Percentiles rank a stretch among this genome's conserved stretches.
phyloP scores from a whole-genome alignment of 202 grass and related monocot genomes.

The Setaria viridis region DNA sequence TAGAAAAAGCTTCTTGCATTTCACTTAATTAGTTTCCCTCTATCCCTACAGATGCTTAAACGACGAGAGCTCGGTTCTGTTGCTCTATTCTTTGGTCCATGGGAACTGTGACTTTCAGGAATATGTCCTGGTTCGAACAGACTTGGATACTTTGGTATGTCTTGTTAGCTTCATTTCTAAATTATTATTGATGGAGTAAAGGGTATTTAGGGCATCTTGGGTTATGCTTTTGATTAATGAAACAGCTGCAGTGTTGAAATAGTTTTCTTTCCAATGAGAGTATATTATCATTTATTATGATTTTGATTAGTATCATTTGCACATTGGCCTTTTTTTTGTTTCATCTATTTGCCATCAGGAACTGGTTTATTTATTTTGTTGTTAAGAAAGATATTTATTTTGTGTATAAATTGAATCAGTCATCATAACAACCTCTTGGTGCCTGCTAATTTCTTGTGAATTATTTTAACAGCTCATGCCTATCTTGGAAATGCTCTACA shows the following conservation, averaged over 20 bases:
- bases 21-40: constrained; percentile 38
- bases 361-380: constrained; percentile 20
- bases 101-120: constrained; percentile 97
- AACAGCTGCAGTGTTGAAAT: not conserved
- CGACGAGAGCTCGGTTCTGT: constrained; percentile 82
- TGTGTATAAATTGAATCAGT: not conserved
- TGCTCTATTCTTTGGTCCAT: constrained; percentile 97
- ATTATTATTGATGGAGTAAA: constrained; percentile 30
- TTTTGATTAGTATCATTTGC: constrained; percentile 20
- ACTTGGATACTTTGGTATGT: constrained; percentile 97
- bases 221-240: constrained; percentile 35
- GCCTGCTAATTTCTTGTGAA: constrained; percentile 35
- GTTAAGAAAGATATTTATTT: not conserved
- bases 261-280: constrained; percentile 12
- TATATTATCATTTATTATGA: not conserved
- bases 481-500: constrained; percentile 96
- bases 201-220: not conserved
- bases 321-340: constrained; percentile 26
- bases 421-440: not conserved
- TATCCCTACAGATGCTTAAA: constrained; percentile 74
- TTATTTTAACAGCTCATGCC: constrained; percentile 80
- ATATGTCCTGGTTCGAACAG: constrained; percentile 97
- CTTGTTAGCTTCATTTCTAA: constrained; percentile 38
- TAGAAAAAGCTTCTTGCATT: constrained; percentile 32
- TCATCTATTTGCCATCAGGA: constrained; percentile 10